Percentiles rank a stretch among this genome's conserved stretches.
Conservation (phyloP, 1,139 yeast species). For the Candida sp. region DNA sequence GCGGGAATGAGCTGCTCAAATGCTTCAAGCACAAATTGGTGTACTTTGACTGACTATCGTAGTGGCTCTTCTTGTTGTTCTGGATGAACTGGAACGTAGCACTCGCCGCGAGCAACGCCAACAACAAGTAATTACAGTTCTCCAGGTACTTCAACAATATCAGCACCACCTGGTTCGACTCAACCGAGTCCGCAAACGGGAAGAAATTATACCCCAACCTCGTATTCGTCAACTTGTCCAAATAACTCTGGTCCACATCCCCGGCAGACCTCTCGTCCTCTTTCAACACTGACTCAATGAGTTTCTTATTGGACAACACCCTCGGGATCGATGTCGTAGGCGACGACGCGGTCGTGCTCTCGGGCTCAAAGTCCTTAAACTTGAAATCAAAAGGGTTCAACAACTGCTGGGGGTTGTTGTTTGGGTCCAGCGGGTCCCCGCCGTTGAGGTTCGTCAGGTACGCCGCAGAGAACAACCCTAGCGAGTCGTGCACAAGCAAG, state of each 20-base stretch:
- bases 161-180: slow-evolving; percentile 37
- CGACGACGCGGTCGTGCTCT: not conserved
- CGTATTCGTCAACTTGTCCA: slow-evolving; percentile 31
- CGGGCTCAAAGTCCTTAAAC: not conserved
- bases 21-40: slow-evolving; percentile 34
- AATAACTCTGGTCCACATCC: slow-evolving; percentile 36
- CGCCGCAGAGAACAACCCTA: slow-evolving; percentile 18
- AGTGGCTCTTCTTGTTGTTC: slow-evolving; percentile 34
- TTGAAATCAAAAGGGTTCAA: not conserved
- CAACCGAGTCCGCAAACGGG: slow-evolving; percentile 44
- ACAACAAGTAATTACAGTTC: slow-evolving; percentile 38
- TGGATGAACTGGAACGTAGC: slow-evolving; percentile 43
- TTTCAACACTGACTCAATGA: slow-evolving; percentile 27
- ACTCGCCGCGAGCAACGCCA: slow-evolving; percentile 38
- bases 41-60: slow-evolving; percentile 33
- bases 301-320: not conserved
- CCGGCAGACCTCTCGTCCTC: slow-evolving; percentile 29
- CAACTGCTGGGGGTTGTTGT: not conserved
- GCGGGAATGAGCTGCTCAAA: slow-evolving; percentile 35
- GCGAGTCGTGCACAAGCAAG: slow-evolving; percentile 48
- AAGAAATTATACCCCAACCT: slow-evolving; percentile 34
- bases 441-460: not conserved
- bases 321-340: not conserved
- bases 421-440: not conserved
- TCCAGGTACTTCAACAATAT: slow-evolving; percentile 37